These are phyloP conservation scores for Penicillium nordicum DNA, from an alignment of 2,329 filamentous ascomycete species.

Conservation along the genomic window DNA sequence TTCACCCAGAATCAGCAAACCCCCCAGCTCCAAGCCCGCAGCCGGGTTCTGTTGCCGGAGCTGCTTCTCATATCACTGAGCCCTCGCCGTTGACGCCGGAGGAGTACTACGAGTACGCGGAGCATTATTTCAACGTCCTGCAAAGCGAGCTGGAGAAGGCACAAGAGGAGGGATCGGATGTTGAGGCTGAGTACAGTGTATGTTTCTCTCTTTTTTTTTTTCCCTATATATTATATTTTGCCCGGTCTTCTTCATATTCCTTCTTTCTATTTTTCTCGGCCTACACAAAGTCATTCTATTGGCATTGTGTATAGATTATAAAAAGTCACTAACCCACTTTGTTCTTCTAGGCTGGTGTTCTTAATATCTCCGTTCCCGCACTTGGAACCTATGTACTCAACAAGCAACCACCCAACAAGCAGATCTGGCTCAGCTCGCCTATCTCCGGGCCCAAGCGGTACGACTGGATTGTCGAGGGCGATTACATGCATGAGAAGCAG, in stretches of 20 bases:
- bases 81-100: conserved; percentile 64
- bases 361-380: conserved; percentile 67
- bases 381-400: conserved; percentile 89
- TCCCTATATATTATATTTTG: background rate
- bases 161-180: conserved; percentile 66
- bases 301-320: background rate
- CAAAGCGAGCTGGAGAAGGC: conserved; percentile 64
- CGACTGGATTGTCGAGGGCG: conserved; percentile 74
- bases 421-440: conserved; percentile 93
- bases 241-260: background rate
- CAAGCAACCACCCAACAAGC: conserved; percentile 97
- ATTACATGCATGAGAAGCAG: conserved; percentile 75
- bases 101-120: conserved; percentile 74
- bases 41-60: conserved; percentile 40
- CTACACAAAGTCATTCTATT: background rate
- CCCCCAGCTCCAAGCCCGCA: conserved; percentile 46
- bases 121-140: conserved; percentile 66
- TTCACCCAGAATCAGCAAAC: conserved; percentile 59
- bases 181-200: conserved; percentile 90
- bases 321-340: background rate
- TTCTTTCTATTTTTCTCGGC: background rate
- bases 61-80: conserved; percentile 44
- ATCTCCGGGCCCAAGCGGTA: conserved; percentile 89
- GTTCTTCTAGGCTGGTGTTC: conserved; percentile 68
- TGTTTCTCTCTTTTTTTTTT: conserved; percentile 32